A percentile compares a stretch with the other conserved stretches of the same genome.
Evolutionary conservation across 1,284 basidiomycete species (phyloP).

Genomic region (Golubevia sp.): DNA sequence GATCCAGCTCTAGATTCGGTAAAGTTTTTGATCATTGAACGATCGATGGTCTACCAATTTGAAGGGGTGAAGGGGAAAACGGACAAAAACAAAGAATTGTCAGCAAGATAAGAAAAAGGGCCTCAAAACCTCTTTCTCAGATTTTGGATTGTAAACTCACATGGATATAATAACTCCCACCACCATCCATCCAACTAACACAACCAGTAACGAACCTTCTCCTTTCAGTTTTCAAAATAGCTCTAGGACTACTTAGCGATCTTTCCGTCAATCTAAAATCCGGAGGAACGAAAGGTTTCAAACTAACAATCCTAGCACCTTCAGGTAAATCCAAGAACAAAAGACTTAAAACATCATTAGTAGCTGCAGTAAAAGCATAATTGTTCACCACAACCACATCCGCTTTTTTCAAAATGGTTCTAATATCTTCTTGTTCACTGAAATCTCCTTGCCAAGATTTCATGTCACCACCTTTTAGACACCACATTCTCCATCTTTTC

Average conservation of each 20-base stretch:
- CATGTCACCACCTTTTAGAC: conserved; percentile 62
- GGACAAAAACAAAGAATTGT: no score
- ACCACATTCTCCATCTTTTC: conserved; percentile 66
- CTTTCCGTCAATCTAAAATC: conserved; percentile 65
- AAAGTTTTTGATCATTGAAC: no score
- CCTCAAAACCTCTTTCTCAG: no score
- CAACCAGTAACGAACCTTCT: conserved; percentile 35
- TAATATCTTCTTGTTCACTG: conserved; percentile 57
- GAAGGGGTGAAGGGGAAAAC: no score
- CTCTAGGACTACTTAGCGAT: conserved; percentile 44
- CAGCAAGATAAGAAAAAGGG: no score
- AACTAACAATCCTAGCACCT: conserved; percentile 65
- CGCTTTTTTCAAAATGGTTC: conserved; percentile 62
- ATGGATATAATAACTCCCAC: conserved; percentile 56
- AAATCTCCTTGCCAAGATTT: conserved; percentile 66
- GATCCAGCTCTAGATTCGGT: no score
- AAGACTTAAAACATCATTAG: conserved; percentile 66
- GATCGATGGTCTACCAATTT: no score
- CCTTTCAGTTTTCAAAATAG: conserved; percentile 50
- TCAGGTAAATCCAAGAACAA: conserved; percentile 68
- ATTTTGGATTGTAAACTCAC: conserved; percentile 2
- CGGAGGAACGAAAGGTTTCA: conserved; percentile 66
- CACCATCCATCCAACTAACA: conserved; percentile 55
- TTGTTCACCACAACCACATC: conserved; percentile 63
- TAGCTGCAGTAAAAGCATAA: conserved; percentile 63